Conservation (phyloP, 2,329 filamentous ascomycete genomes). For the Niveomyces coronatus region DNA sequence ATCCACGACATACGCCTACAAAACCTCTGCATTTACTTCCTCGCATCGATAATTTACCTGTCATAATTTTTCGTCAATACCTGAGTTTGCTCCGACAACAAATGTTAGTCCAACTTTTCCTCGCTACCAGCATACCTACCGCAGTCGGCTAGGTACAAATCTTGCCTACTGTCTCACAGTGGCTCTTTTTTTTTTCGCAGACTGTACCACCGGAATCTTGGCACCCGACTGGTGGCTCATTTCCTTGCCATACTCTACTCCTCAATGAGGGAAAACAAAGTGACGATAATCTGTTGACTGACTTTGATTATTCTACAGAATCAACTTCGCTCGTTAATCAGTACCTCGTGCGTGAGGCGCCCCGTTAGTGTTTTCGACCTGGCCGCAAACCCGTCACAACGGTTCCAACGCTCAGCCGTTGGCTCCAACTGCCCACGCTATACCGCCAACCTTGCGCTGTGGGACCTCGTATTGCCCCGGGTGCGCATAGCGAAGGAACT, state of each 20-base stretch:
- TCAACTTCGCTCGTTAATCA: not conserved
- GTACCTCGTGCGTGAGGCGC: not conserved
- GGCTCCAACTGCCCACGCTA: constrained; percentile 4
- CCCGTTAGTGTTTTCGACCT: not conserved
- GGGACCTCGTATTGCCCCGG: constrained; percentile 11
- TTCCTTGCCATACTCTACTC: too few relatives aligned
- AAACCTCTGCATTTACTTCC: not conserved
- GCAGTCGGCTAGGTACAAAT: constrained; percentile 1
- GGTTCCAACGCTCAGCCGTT: constrained; percentile 7
- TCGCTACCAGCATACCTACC: constrained; percentile 7
- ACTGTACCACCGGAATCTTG: not conserved
- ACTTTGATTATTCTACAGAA: not conserved
- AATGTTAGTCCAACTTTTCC: constrained; percentile 6
- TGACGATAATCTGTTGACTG: not conserved
- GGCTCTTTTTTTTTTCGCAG: not conserved
- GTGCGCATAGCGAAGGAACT: not conserved
- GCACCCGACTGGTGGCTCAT: too few relatives aligned
- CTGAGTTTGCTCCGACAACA: constrained; percentile 5
- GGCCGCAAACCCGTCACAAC: constrained; percentile 1
- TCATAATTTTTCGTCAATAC: constrained; percentile 1
- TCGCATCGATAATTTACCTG: not conserved
- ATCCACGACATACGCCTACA: not conserved
- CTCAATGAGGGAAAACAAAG: not conserved
- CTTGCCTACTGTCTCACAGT: constrained; percentile 8
- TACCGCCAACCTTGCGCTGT: constrained; percentile 3